Evolutionary conservation across 2,329 filamentous ascomycete genomes (phyloP).

Genomic region (Arthroderma sp.): DNA sequence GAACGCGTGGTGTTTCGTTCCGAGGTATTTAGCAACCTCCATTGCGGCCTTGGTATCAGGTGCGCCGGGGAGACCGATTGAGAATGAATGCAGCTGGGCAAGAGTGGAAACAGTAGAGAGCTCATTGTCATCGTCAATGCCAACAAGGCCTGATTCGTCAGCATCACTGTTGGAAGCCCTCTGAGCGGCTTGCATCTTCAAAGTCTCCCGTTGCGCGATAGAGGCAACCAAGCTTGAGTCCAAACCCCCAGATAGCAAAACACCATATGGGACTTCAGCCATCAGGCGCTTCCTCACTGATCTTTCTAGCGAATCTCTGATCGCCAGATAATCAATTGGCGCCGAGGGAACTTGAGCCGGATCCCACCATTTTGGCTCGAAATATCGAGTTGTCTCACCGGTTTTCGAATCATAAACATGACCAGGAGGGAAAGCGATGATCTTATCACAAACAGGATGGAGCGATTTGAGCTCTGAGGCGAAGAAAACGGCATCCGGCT

Average conservation of each 20-base stretch:
- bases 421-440: conserved; percentile 84
- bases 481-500: conserved; percentile 81
- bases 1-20: conserved; percentile 95
- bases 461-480: conserved; percentile 93
- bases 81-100: conserved; percentile 95
- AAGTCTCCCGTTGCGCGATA: conserved; percentile 86
- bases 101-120: conserved; percentile 81
- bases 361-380: conserved; percentile 86
- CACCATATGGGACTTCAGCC: conserved; percentile 97
- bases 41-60: conserved; percentile 85
- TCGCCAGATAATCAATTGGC: conserved; percentile 68
- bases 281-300: conserved; percentile 93
- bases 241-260: conserved; percentile 83
- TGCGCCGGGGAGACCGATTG: conserved; percentile 84
- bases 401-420: conserved; percentile 95
- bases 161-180: conserved; percentile 34
- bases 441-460: conserved; percentile 86
- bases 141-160: conserved; percentile 49
- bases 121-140: conserved; percentile 85
- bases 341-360: conserved; percentile 61
- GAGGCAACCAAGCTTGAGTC: conserved; percentile 92
- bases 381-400: conserved; percentile 73
- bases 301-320: conserved; percentile 74
- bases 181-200: conserved; percentile 54
- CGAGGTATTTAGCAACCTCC: conserved; percentile 90